Evolutionary conservation across 768 basidiomycete species (phyloP).

Genomic region (Hypsizygus marmoreus): DNA sequence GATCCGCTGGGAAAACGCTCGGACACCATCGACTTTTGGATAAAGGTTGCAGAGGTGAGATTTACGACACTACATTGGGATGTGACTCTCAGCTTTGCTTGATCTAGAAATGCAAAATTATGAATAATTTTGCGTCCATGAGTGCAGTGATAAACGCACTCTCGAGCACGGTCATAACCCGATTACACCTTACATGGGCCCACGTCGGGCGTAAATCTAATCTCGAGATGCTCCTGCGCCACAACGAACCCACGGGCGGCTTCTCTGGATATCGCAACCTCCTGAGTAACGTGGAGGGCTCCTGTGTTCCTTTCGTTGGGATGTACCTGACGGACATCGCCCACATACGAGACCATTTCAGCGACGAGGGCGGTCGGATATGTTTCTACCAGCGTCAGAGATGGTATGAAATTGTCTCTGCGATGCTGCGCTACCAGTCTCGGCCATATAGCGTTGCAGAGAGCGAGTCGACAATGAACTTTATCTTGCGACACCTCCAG

Average conservation of each 20-base stretch:
- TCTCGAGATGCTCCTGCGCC: conserved; percentile 52
- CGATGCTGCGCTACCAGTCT: conserved; percentile 59
- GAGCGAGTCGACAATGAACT: conserved; percentile 45
- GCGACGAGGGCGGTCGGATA: conserved; percentile 42
- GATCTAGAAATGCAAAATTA: conserved; percentile 60
- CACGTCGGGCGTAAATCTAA: conserved; percentile 53
- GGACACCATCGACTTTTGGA: conserved; percentile 70
- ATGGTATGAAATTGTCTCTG: conserved; percentile 54
- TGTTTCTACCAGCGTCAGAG: conserved; percentile 58
- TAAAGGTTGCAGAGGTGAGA: conserved; percentile 75
- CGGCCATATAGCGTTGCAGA: conserved; percentile 50
- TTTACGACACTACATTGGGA: not conserved
- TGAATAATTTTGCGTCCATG: conserved; percentile 71
- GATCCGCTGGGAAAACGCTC: conserved; percentile 55
- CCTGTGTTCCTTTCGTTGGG: conserved; percentile 70
- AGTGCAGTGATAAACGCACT: conserved; percentile 66
- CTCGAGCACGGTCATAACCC: conserved; percentile 57
- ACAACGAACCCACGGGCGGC: conserved; percentile 61
- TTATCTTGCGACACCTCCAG: conserved; percentile 49
- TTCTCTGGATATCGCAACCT: conserved; percentile 57
- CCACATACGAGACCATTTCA: conserved; percentile 53
- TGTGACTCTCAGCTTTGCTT: conserved; percentile 12
- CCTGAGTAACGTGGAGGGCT: conserved; percentile 48
- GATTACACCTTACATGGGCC: conserved; percentile 67
- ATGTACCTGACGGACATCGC: conserved; percentile 64